Conservation (phyloP, 345 rosid species). For the Aethionema arabicum region DNA sequence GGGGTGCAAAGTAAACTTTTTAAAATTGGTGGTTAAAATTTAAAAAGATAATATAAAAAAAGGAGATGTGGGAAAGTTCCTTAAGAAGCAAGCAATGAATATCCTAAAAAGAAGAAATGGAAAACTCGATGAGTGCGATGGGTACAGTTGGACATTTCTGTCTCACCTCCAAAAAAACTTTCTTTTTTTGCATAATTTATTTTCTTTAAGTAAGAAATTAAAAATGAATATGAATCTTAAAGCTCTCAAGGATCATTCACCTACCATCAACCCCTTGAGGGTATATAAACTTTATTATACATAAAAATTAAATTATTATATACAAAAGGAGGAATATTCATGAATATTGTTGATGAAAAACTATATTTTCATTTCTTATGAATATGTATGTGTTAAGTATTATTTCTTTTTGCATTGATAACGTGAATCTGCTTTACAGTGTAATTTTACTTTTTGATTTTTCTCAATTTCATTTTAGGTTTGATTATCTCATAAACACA, state of each 20-base stretch:
- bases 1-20: too few relatives aligned
- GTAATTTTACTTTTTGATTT: too few relatives aligned
- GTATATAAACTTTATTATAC: constrained; percentile 1
- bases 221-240: constrained; percentile 1
- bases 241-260: constrained; percentile 24
- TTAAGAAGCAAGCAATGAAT: constrained; percentile 40
- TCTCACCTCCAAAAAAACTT: constrained; percentile 34
- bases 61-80: constrained; percentile 21
- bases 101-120: constrained; percentile 38
- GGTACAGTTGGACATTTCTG: constrained; percentile 33
- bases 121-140: constrained; percentile 38
- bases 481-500: too few relatives aligned
- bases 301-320: not conserved
- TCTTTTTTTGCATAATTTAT: constrained; percentile 7
- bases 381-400: too few relatives aligned
- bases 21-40: not conserved
- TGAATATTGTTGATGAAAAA: too few relatives aligned
- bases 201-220: not conserved
- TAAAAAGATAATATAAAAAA: constrained; percentile 1
- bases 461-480: too few relatives aligned
- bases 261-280: constrained; percentile 27
- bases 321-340: constrained; percentile 19
- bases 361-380: too few relatives aligned
- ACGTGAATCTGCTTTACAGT: too few relatives aligned
- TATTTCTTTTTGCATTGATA: too few relatives aligned